Base-by-base conservation (phyloP, 2,329 filamentous ascomycete species). In the Chaetomiaceae sp. region DNA sequence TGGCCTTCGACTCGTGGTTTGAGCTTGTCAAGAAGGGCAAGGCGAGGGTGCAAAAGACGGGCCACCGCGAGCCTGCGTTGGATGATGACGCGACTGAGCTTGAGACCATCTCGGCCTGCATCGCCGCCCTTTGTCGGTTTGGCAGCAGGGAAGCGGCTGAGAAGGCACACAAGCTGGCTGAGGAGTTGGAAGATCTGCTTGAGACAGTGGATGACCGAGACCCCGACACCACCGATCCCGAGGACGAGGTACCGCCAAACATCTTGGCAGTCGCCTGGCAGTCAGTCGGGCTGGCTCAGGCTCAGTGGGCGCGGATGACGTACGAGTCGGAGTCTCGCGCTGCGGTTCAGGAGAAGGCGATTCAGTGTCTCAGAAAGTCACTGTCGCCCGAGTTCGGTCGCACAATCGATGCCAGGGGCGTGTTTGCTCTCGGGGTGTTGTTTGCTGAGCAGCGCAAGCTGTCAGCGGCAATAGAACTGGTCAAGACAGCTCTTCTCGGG, bases 1-100 rank as follows among this genome's bases (percentile, higher is more conserved):
- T 90, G 65, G 89, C 94, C 0, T 89, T 96, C 58, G 87, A 95
- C 67, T 91, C 91, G 0, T 99, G 97, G 68, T 75, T 95, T 33
- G 89, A 95, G 50, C 88, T 99, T 58, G 82, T 96, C 51, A 86
- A 85, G 57, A 87, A 87, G 65, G 90, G 86, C 52, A 95, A 92
- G 70, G 88, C 89, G 18, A 81, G 91, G 36, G 84, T 90, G 3
- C 84, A 89, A 62, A 95, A 95, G 71, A 84, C 82, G 1, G 85
- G 89, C 2, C 81, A 89, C 60, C 66, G 71, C 6, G 87, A 92
- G 62, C 75, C 79, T 16, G 83, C 81, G 45, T 75, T 96, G 25
- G 94, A 99, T 62, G 80, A 86, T 51, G 88, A 96, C 62, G 84
- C 84, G 16, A 85, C 78, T 0, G 81, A 94, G 5, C 70, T 97